These are phyloP conservation scores for Termitomyces heimii DNA, from an alignment of 768 basidiomycete species.

Conservation along the genomic window DNA sequence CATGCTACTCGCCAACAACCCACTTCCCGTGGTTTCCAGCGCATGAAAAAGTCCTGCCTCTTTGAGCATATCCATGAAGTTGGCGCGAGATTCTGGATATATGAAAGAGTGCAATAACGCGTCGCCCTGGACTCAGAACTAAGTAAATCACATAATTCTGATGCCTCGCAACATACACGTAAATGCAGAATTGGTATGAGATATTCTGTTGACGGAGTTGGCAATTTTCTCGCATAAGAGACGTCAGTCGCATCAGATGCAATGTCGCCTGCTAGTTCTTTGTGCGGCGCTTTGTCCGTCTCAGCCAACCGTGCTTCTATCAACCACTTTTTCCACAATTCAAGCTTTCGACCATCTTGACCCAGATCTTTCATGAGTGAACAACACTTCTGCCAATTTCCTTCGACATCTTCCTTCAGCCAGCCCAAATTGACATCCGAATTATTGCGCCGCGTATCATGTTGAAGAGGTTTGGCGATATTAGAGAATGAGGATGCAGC, in stretches of 20 bases:
- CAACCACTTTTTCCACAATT: constrained; percentile 74
- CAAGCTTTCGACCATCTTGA: constrained; percentile 69
- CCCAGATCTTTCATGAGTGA: constrained; percentile 45
- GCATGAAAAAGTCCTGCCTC: constrained; percentile 37
- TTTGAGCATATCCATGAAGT: constrained; percentile 52
- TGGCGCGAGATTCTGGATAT: constrained; percentile 71
- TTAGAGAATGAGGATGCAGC: constrained; percentile 23
- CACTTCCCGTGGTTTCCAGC: constrained; percentile 22
- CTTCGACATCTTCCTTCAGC: constrained; percentile 41
- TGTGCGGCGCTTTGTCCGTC: constrained; percentile 16
- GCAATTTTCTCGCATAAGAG: constrained; percentile 15
- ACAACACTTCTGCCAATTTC: constrained; percentile 58
- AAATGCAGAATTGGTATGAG: constrained; percentile 46
- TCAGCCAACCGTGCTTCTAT: background rate
- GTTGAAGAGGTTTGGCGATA: constrained; percentile 14
- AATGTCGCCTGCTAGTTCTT: constrained; percentile 39
- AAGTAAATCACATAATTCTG: background rate
- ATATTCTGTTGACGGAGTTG: constrained; percentile 29
- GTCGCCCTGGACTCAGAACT: constrained; percentile 35
- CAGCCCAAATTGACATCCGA: constrained; percentile 37
- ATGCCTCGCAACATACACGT: constrained; percentile 42
- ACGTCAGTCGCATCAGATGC: constrained; percentile 24
- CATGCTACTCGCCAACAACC: constrained; percentile 32
- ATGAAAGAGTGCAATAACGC: constrained; percentile 55
- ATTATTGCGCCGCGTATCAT: constrained; percentile 5